Evolutionary conservation across 2,329 filamentous ascomycete genomes (phyloP).

Genomic region (Penicillium sclerotigenum): DNA sequence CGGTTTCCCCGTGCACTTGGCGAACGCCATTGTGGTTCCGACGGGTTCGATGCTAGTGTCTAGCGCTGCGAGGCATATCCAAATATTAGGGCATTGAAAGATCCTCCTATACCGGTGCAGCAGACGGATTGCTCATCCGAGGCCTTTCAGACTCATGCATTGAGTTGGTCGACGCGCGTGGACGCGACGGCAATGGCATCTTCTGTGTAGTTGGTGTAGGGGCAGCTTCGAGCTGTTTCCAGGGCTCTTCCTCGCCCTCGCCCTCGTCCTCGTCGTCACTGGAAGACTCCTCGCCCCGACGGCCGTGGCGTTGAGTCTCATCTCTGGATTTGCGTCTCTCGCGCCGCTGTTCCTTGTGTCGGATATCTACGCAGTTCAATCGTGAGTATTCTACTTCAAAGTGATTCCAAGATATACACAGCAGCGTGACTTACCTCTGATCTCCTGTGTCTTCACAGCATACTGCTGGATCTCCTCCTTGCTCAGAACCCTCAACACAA

Average conservation of each 20-base stretch:
- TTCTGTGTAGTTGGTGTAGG: slow-evolving; percentile 12
- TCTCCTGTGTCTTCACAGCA: slow-evolving; percentile 73
- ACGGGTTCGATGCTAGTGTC: background rate
- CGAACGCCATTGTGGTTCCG: background rate
- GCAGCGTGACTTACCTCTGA: slow-evolving; percentile 62
- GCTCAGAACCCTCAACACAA: slow-evolving; percentile 80
- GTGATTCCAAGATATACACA: background rate
- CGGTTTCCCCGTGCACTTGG: background rate
- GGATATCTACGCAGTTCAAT: slow-evolving; percentile 29
- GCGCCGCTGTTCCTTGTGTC: slow-evolving; percentile 37
- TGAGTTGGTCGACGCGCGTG: slow-evolving; percentile 15
- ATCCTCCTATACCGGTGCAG: slow-evolving; percentile 10
- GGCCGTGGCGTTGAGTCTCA: slow-evolving; percentile 42
- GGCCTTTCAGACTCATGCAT: slow-evolving; percentile 10
- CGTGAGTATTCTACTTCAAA: slow-evolving; percentile 5
- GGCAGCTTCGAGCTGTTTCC: slow-evolving; percentile 34
- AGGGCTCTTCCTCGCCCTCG: slow-evolving; percentile 28
- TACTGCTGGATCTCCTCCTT: slow-evolving; percentile 89
- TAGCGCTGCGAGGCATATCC: background rate
- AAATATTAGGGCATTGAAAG: background rate
- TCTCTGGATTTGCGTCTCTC: slow-evolving; percentile 42
- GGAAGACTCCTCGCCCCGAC: slow-evolving; percentile 28
- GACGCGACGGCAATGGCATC: slow-evolving; percentile 18
- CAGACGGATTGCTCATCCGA: slow-evolving; percentile 2
- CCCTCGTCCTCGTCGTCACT: slow-evolving; percentile 39